These are phyloP conservation scores for Orychophragmus violaceus DNA, from an alignment of 345 rosid genomes.

Conservation along the genomic window DNA sequence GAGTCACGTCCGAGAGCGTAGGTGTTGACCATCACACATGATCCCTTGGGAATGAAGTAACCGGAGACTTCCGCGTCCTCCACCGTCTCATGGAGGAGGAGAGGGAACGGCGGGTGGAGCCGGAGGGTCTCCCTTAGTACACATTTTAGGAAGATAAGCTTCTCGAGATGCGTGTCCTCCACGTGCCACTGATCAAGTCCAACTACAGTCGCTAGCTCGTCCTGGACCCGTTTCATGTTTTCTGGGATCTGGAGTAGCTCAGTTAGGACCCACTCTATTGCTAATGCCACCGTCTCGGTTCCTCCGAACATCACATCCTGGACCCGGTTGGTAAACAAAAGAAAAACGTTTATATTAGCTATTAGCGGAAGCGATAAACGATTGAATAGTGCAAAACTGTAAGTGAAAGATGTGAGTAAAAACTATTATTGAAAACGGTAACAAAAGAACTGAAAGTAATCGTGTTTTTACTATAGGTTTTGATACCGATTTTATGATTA, in stretches of 20 bases:
- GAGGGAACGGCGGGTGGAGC: conserved; percentile 77
- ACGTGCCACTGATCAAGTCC: conserved; percentile 44
- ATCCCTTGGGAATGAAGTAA: conserved; percentile 41
- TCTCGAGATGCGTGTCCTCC: conserved; percentile 46
- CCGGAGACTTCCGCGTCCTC: conserved; percentile 43
- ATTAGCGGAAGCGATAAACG: no score
- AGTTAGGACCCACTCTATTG: conserved; percentile 63
- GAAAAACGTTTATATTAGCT: no score
- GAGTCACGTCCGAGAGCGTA: conserved; percentile 52
- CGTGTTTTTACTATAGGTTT: no score
- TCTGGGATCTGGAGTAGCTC: conserved; percentile 51
- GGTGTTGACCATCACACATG: conserved; percentile 57
- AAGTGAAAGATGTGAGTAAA: no score
- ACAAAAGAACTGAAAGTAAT: no score
- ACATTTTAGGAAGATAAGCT: conserved; percentile 48
- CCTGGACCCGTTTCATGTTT: conserved; percentile 44
- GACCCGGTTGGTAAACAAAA: no score
- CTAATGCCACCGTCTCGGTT: conserved; percentile 70
- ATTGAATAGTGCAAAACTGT: no score
- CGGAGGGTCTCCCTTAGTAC: conserved; percentile 54
- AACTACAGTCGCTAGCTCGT: conserved; percentile 49
- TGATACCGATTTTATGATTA: no score
- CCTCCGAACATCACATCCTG: conserved; percentile 53
- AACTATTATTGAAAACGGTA: no score
- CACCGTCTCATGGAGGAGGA: conserved; percentile 58